Evolutionary conservation across 257 asterid species (phyloP), one percentile per base, ranked within the genome.

Genomic region (Cynanchum wilfordii): DNA sequence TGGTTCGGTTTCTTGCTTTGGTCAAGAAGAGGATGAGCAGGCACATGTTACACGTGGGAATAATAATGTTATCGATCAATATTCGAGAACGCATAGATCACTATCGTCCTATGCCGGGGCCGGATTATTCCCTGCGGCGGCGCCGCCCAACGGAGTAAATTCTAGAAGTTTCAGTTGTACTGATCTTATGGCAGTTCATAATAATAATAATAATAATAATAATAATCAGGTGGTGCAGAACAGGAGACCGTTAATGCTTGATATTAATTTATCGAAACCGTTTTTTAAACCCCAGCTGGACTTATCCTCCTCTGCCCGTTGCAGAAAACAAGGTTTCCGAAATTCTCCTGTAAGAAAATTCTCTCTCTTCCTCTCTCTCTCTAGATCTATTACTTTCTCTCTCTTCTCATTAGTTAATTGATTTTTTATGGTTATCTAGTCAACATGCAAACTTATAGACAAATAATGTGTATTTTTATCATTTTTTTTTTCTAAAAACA

Each of bases 321-420:
- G 68, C 60, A 25, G 51, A 59, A 81, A 71, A 71, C 42, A 67
- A 19, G 73, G 44, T 1, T 64, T 57, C 49, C 82, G 54, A 56
- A 38, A 69, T 33, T 76, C 77, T 77, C 74, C 66, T 52, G 82
- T 81, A 81, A 77, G 84, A 57, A 49, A 27, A 38, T 33, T 50
- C 64, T 27, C 40, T 67, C 75, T 27, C 10, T 68, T 36, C 10
- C 49, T 22, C 42, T 40, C 55, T 19, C 17, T 38, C n/a, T 12
- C 20, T 58, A 40, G 45, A 6, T 40, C 45, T 40, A 40, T 40
- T 40, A 6, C 45, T 40, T 40, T 40, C 45, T 40, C 45, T 40
- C 45, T 40, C 45, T 40, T 40, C 45, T 6, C 45, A 40, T 40
- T 40, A 40, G 10, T 40, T 40, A 40, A 30, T 30, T 30, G 0